Base-by-base conservation (phyloP, 257 asterid species). In the Asclepias syriaca region DNA sequence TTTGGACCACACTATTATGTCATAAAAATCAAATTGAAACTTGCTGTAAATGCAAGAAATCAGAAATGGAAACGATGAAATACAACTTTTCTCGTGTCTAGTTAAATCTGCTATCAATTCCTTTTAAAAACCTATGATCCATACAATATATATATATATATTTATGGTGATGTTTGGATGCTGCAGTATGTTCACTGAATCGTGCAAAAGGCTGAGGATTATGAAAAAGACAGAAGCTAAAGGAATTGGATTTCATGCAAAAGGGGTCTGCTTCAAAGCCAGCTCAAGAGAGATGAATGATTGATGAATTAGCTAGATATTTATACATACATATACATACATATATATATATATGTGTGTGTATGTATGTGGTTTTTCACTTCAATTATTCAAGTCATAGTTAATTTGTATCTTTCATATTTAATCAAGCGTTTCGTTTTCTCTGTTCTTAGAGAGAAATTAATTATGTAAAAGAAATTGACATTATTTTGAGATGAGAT, bases 181-280 rank as follows among this genome's bases (percentile, higher is more conserved):
- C 8, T 77, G 74, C 70, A 92, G 97, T 83, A 92, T 89, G 96
- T 92, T 92, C 75, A 68, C 61, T 19, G 97, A 87, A 74, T 82
- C 93, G 0, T 89, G 96, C 83, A 89, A 82, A 73, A 86, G 90
- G 81, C 67, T 92, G 75, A 82, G 97, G 90, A 85, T 91, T 4
- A 91, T 85, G 93, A 91, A 85, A 80, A 88, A 81, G 81, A 72
- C 92, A 4, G 97, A 91, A 67, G 89, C 90, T 24, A 82, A 78
- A 22, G 85, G 83, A 9, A 80, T 79, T 50, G 85, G 87, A 29
- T 85, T 88, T 66, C 81, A 76, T 18, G 80, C 89, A 63, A 79
- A 85, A 64, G 85, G 79, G 48, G 48, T 8, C 74, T 81, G 84
- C 71, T 87, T 88, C 70, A 84, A 82, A 69, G 85, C 84, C 50